phyloP scores from a whole-genome alignment of 805 yeast genomes.

The Suhomyces vadensis region DNA sequence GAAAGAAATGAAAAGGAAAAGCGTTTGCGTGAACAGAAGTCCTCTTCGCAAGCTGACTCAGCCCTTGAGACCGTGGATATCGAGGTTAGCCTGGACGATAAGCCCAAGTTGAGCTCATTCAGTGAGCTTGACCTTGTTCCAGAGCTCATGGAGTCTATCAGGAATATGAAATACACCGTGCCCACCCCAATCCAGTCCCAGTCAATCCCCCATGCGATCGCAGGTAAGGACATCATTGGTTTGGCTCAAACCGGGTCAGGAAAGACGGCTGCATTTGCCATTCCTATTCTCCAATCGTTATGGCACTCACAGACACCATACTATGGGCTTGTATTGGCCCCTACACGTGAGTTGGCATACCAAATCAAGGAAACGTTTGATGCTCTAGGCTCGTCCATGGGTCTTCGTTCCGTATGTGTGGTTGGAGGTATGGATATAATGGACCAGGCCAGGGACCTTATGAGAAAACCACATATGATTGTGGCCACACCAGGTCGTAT shows the following conservation, averaged over 20 bases:
- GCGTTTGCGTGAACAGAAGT: conserved; percentile 5
- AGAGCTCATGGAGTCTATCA: conserved; percentile 78
- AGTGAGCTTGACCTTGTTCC: conserved; percentile 65
- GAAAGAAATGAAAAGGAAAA: conserved; percentile 11
- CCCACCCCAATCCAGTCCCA: conserved; percentile 96
- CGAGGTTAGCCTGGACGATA: conserved; percentile 5
- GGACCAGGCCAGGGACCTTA: conserved; percentile 93
- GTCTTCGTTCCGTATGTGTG: conserved; percentile 81
- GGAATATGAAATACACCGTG: conserved; percentile 65
- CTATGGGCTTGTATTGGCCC: conserved; percentile 85
- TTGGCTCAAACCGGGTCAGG: conserved; percentile 98
- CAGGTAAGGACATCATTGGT: conserved; percentile 92
- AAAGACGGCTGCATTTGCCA: conserved; percentile 97
- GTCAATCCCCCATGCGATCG: conserved; percentile 86
- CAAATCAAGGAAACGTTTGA: conserved; percentile 94
- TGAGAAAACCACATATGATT: conserved; percentile 90
- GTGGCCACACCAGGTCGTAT: conserved; percentile 96
- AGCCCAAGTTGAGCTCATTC: conserved; percentile 17
- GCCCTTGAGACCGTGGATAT: conserved; percentile 8
- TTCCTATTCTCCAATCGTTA: conserved; percentile 87
- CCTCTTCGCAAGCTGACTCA: not conserved
- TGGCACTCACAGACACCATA: conserved; percentile 89
- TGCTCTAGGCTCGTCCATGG: conserved; percentile 90
- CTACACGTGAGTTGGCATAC: conserved; percentile 82
- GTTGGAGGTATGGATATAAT: conserved; percentile 99